Evolutionary conservation across 2,329 filamentous ascomycete species (phyloP).

Genomic region (Peltaster fructicola): DNA sequence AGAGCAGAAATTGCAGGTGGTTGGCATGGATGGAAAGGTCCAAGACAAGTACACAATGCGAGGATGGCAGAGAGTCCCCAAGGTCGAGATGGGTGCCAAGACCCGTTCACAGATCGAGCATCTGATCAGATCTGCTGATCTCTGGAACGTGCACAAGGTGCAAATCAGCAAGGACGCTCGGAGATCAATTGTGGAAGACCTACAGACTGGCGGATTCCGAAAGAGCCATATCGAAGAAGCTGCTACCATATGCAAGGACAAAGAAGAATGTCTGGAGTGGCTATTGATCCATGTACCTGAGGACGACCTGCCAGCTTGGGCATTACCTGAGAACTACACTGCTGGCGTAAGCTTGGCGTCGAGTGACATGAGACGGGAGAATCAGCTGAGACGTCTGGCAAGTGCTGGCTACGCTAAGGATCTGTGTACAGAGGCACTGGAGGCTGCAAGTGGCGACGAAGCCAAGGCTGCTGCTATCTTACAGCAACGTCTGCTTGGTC

Average conservation of each 20-base stretch:
- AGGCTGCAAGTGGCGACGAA: conserved; percentile 55
- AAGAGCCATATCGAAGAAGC: conserved; percentile 79
- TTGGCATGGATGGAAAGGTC: conserved; percentile 19
- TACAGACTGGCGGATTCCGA: conserved; percentile 70
- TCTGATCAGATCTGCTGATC: conserved; percentile 56
- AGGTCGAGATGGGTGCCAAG: conserved; percentile 79
- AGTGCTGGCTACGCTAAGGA: conserved; percentile 73
- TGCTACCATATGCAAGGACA: conserved; percentile 68
- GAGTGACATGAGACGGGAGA: conserved; percentile 64
- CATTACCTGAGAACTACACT: conserved; percentile 76
- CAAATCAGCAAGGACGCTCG: conserved; percentile 42
- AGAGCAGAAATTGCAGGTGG: conserved; percentile 41
- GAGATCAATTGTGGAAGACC: conserved; percentile 48
- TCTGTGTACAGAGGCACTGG: conserved; percentile 61
- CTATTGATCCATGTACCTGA: conserved; percentile 91
- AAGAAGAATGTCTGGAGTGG: conserved; percentile 90
- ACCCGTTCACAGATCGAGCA: conserved; percentile 65
- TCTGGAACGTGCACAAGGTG: conserved; percentile 74
- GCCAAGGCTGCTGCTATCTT: conserved; percentile 59
- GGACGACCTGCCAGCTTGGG: conserved; percentile 87
- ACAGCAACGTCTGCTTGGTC: conserved; percentile 46
- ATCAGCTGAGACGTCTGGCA: conserved; percentile 63
- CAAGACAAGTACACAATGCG: conserved; percentile 27
- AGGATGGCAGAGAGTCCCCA: conserved; percentile 70
- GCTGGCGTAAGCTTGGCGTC: conserved; percentile 77